These are phyloP conservation scores for Ettlia oleoabundans DNA, from an alignment of 139 green algal genomes.

Conservation along the genomic window DNA sequence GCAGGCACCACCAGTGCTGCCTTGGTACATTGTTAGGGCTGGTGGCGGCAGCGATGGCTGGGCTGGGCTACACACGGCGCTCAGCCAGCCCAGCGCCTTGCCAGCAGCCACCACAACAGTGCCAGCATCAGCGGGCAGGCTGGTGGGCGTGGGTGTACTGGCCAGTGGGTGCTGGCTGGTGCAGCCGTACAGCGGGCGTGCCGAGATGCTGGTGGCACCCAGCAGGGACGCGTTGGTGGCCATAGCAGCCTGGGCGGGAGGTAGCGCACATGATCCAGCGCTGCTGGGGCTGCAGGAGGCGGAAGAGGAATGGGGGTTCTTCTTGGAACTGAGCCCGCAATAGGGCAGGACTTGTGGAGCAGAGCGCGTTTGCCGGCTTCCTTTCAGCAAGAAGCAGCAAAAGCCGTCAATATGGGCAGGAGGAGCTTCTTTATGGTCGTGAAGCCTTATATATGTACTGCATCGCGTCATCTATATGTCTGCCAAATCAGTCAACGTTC, in stretches of 20 bases:
- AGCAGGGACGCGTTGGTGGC: constrained; percentile 23
- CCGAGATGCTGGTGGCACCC: constrained; percentile 43
- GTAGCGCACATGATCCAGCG: not conserved
- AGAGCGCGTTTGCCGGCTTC: not conserved
- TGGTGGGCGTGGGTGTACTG: constrained; percentile 21
- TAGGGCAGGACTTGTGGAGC: too few species aligned
- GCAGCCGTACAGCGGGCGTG: constrained; percentile 9
- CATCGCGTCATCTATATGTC: too few species aligned
- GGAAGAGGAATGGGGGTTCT: constrained; percentile 40
- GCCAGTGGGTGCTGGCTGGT: constrained; percentile 8
- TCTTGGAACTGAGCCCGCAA: constrained; percentile 10
- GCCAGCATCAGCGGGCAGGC: not conserved
- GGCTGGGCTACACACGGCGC: constrained; percentile 23
- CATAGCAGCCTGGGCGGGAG: not conserved
- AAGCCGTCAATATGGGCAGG: not conserved
- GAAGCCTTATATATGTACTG: too few species aligned
- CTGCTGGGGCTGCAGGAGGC: constrained; percentile 26
- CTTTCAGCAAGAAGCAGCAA: not conserved
- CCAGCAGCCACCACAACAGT: not conserved
- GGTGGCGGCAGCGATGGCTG: constrained; percentile 28
- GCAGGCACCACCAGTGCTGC: constrained; percentile 18
- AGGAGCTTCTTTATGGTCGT: too few species aligned
- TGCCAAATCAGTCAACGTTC: too few species aligned
- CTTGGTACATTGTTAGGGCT: constrained; percentile 35
- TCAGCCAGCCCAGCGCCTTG: too few species aligned